Evolutionary conservation across 768 basidiomycete genomes (phyloP).

Genomic region (Suillus hirtellus): DNA sequence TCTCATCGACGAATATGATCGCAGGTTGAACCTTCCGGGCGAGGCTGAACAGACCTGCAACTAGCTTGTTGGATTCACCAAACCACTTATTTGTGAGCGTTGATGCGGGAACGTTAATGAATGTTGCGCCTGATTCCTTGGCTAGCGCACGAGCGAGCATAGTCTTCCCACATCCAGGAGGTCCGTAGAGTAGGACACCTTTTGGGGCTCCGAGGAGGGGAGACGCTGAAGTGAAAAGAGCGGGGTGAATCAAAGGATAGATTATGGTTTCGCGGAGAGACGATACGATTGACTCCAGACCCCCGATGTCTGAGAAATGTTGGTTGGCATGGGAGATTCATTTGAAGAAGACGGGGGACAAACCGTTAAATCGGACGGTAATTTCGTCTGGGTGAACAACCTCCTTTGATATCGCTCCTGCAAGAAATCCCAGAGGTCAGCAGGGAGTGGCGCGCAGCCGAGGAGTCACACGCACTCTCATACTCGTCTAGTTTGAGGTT

Average conservation of each 20-base stretch:
- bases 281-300: slow-evolving; percentile 86
- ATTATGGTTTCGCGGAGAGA: slow-evolving; percentile 95
- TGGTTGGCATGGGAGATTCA: background rate
- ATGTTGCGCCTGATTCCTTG: slow-evolving; percentile 95
- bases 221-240: slow-evolving; percentile 80
- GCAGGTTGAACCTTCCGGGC: slow-evolving; percentile 91
- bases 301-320: slow-evolving; percentile 72
- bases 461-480: slow-evolving; percentile 62
- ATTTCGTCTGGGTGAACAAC: slow-evolving; percentile 87
- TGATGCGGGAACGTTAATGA: slow-evolving; percentile 84
- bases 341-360: slow-evolving; percentile 17
- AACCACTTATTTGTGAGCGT: slow-evolving; percentile 83
- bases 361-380: slow-evolving; percentile 64
- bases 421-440: slow-evolving; percentile 8
- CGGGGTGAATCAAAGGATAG: slow-evolving; percentile 88
- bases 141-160: slow-evolving; percentile 99
- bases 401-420: slow-evolving; percentile 87
- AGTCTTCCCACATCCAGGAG: slow-evolving; percentile 98
- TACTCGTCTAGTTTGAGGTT: slow-evolving; percentile 86
- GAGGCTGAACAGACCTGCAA: slow-evolving; percentile 90
- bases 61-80: slow-evolving; percentile 92
- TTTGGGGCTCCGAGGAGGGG: slow-evolving; percentile 89
- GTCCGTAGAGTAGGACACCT: slow-evolving; percentile 93
- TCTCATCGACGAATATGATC: slow-evolving; percentile 99
- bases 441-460: background rate